Evolutionary conservation across 1,139 yeast genomes (phyloP).

Genomic region (Saccharomyces hybrid): DNA sequence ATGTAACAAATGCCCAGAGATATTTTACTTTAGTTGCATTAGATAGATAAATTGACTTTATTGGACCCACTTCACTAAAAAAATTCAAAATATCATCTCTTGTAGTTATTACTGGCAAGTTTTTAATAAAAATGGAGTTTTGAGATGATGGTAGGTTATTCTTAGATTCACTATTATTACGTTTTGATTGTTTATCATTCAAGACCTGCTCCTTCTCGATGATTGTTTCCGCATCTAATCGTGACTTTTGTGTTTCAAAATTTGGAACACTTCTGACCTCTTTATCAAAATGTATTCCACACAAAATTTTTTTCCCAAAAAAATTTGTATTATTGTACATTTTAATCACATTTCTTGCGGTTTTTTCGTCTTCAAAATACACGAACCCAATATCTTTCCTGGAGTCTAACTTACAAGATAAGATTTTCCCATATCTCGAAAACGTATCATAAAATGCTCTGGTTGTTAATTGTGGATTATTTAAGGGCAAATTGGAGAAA

Average conservation of each 20-base stretch:
- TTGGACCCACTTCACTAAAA: constrained; percentile 38
- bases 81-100: constrained; percentile 33
- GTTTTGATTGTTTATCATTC: constrained; percentile 7
- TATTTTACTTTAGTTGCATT: constrained; percentile 35
- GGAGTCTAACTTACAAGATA: constrained; percentile 40
- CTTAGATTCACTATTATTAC: neutral
- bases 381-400: constrained; percentile 42
- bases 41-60: constrained; percentile 36
- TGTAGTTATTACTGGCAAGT: constrained; percentile 36
- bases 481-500: constrained; percentile 33
- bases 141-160: constrained; percentile 23
- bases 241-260: constrained; percentile 22
- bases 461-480: constrained; percentile 31
- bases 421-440: constrained; percentile 36
- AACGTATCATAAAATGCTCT: constrained; percentile 40
- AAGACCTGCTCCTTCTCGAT: constrained; percentile 20
- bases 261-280: constrained; percentile 31
- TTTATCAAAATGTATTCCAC: constrained; percentile 41
- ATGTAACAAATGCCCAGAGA: constrained; percentile 42
- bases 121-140: constrained; percentile 38
- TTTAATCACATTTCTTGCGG: constrained; percentile 37
- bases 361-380: constrained; percentile 36
- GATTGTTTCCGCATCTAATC: constrained; percentile 20
- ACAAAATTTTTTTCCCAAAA: constrained; percentile 27
- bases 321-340: constrained; percentile 30